A percentile compares a stretch with the other conserved stretches of the same genome.
These are phyloP conservation scores for Anastatica hierochuntica DNA, from an alignment of 345 rosid species.

Conservation along the genomic window DNA sequence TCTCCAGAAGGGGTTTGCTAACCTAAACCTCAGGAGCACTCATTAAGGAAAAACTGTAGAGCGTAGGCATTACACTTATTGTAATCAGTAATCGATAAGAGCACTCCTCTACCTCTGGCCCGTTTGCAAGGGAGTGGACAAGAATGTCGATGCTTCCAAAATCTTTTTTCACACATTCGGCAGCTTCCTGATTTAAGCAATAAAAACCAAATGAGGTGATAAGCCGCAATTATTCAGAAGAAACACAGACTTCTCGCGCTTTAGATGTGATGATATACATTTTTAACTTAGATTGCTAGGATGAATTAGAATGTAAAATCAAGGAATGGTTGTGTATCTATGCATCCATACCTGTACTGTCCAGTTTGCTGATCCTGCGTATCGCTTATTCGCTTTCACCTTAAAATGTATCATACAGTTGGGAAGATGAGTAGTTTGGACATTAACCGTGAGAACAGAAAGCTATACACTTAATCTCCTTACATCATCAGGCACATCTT, in stretches of 20 bases:
- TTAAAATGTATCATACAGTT: slow-evolving; percentile 24
- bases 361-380: slow-evolving; percentile 92
- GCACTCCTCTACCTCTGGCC: slow-evolving; percentile 62
- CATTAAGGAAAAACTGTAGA: background rate
- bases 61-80: background rate
- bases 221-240: background rate
- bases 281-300: no score
- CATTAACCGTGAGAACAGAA: background rate
- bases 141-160: slow-evolving; percentile 90
- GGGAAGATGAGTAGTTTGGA: background rate
- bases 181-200: slow-evolving; percentile 57
- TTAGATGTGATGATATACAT: background rate
- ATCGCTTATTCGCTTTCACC: slow-evolving; percentile 79
- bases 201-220: background rate
- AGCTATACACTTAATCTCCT: slow-evolving; percentile 14
- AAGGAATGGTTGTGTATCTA: background rate
- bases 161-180: slow-evolving; percentile 75
- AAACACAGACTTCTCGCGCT: background rate
- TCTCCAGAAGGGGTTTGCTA: slow-evolving; percentile 81
- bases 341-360: slow-evolving; percentile 65
- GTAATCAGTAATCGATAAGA: background rate
- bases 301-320: no score
- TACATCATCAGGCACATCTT: slow-evolving; percentile 95
- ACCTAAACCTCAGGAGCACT: slow-evolving; percentile 39
- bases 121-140: slow-evolving; percentile 92